Conservation (phyloP, 2,329 filamentous ascomycete species). For the Pseudogymnoascus sp. region DNA sequence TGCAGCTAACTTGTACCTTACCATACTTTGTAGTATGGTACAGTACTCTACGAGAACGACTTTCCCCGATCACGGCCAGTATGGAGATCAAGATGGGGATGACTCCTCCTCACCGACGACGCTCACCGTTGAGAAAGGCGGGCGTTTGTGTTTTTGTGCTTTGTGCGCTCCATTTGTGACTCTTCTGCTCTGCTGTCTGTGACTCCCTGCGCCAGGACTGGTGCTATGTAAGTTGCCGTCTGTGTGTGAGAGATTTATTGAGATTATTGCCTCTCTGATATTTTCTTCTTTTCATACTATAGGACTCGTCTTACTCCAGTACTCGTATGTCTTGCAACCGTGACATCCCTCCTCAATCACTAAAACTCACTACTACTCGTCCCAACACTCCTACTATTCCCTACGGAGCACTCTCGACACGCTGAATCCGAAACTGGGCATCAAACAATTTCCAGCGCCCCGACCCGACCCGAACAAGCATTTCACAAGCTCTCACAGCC, state of each 20-base stretch:
- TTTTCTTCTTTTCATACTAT: neutral
- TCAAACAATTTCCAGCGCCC: constrained; percentile 1
- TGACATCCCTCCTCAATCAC: neutral
- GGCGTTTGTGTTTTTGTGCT: neutral
- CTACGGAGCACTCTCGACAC: neutral
- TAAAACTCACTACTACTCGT: neutral
- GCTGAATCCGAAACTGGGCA: neutral
- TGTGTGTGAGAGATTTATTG: neutral
- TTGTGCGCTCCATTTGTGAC: neutral
- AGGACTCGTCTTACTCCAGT: too few relatives aligned
- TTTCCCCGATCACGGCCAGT: neutral
- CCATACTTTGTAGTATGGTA: neutral
- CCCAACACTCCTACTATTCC: neutral
- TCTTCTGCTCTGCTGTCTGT: neutral
- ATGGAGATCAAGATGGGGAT: neutral
- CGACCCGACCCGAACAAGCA: neutral
- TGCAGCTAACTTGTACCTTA: neutral
- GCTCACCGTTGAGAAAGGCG: neutral
- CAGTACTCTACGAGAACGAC: neutral
- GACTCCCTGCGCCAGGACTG: neutral
- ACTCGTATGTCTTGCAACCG: neutral
- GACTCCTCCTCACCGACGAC: neutral
- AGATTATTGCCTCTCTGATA: neutral
- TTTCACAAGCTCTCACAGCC: neutral
- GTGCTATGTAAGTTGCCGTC: neutral